These are phyloP conservation scores for Lasiodiplodia citricola DNA, from an alignment of 2,329 filamentous ascomycete genomes.

Conservation along the genomic window DNA sequence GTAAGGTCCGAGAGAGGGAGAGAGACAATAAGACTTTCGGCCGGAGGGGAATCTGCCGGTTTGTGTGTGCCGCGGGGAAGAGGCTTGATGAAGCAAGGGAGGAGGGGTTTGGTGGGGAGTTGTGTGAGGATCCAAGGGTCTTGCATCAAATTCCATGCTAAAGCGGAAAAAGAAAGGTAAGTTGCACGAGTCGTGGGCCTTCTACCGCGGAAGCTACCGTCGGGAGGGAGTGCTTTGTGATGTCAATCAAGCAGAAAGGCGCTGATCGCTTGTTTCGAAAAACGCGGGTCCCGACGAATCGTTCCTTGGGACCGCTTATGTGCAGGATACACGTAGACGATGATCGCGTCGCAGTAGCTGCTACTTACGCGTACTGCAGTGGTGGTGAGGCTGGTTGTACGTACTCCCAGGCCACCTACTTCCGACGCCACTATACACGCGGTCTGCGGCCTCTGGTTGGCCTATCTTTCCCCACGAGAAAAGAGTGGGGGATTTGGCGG, in stretches of 20 bases:
- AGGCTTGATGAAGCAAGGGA: background rate
- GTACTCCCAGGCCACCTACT: background rate
- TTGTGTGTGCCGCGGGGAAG: background rate
- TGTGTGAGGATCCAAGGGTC: background rate
- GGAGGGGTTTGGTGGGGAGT: background rate
- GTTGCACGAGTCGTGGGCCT: background rate
- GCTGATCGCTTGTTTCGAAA: conserved; percentile 38
- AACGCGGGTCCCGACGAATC: conserved; percentile 37
- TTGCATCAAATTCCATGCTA: background rate
- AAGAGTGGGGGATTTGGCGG: background rate
- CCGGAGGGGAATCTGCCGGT: background rate
- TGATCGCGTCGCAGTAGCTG: background rate
- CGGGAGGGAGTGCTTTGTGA: background rate
- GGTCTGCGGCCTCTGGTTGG: background rate
- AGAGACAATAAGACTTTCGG: background rate
- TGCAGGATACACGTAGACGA: background rate
- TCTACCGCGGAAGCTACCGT: background rate
- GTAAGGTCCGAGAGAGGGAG: background rate
- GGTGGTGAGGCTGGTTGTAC: background rate
- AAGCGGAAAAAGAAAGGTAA: background rate
- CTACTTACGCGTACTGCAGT: background rate
- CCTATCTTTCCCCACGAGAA: background rate
- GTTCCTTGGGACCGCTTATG: background rate
- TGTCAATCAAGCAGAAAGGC: background rate
- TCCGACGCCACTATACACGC: background rate